phyloP scores from a whole-genome alignment of 441 rosid species.

The Pelargonium cotyledonis region DNA sequence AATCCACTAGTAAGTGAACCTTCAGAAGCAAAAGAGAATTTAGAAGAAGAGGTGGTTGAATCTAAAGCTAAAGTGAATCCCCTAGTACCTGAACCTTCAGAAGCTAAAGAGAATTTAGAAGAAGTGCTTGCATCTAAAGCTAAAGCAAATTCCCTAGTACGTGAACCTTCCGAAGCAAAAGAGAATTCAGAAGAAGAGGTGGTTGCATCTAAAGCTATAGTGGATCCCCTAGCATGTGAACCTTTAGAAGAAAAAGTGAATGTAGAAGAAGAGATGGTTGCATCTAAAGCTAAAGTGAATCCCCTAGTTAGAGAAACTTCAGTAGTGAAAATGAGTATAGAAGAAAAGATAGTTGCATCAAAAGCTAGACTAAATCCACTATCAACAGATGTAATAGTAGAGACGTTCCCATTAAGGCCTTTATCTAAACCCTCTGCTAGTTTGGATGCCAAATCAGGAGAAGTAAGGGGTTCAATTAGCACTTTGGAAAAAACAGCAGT shows the following conservation, averaged over 20 bases:
- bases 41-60: conserved; percentile 14
- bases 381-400: conserved; percentile 41
- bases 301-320: conserved; percentile 22
- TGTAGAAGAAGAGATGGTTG: conserved; percentile 14
- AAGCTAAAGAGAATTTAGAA: not conserved
- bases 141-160: conserved; percentile 2
- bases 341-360: conserved; percentile 11
- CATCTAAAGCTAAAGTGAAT: conserved; percentile 16
- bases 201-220: conserved; percentile 22
- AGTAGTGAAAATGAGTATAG: conserved; percentile 22
- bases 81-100: not conserved
- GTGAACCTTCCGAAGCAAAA: not conserved
- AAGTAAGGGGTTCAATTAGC: conserved; percentile 21
- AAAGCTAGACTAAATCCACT: conserved; percentile 25
- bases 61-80: conserved; percentile 6
- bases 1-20: conserved; percentile 26
- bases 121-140: conserved; percentile 15
- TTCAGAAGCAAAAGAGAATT: conserved; percentile 21
- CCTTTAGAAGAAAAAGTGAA: conserved; percentile 22
- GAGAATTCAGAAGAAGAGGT: conserved; percentile 4
- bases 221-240: conserved; percentile 27
- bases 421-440: conserved; percentile 22
- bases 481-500: conserved; percentile 25
- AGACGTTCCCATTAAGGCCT: conserved; percentile 54
- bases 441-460: conserved; percentile 23